phyloP scores from a whole-genome alignment of 2,329 filamentous ascomycete genomes.

The Ophiostoma pallidulum region DNA sequence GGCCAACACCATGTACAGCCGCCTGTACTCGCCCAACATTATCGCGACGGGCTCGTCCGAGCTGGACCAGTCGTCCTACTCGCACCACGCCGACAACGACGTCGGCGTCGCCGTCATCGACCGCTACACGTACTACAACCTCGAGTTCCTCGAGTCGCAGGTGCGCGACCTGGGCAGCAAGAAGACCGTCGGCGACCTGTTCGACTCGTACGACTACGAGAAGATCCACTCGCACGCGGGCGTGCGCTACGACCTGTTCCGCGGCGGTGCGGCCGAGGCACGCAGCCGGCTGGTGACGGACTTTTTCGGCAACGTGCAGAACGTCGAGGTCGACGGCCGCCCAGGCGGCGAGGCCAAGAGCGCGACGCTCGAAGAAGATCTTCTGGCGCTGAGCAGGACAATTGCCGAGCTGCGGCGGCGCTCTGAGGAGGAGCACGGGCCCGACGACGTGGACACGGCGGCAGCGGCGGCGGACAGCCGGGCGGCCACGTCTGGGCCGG shows the following conservation, averaged over 20 bases:
- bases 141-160: slow-evolving; percentile 89
- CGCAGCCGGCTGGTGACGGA: slow-evolving; percentile 80
- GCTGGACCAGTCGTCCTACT: slow-evolving; percentile 93
- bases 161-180: slow-evolving; percentile 80
- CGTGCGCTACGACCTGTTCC: slow-evolving; percentile 91
- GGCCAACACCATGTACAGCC: slow-evolving; percentile 98
- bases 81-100: slow-evolving; percentile 95
- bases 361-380: slow-evolving; percentile 57
- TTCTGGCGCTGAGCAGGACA: slow-evolving; percentile 63
- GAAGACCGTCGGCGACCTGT: slow-evolving; percentile 84
- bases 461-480: slow-evolving; percentile 17
- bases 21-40: slow-evolving; percentile 96
- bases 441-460: slow-evolving; percentile 32
- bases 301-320: slow-evolving; percentile 97
- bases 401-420: slow-evolving; percentile 45
- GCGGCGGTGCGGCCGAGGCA: slow-evolving; percentile 67
- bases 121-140: slow-evolving; percentile 95
- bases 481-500: not conserved
- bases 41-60: slow-evolving; percentile 95
- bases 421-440: slow-evolving; percentile 32
- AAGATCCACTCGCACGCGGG: slow-evolving; percentile 94
- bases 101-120: slow-evolving; percentile 98
- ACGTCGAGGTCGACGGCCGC: slow-evolving; percentile 73
- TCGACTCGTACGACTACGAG: slow-evolving; percentile 88
- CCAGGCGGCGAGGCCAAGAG: slow-evolving; percentile 31